These are phyloP conservation scores for Chrysoporthe cubensis DNA, from an alignment of 2,329 filamentous ascomycete genomes.

Conservation along the genomic window DNA sequence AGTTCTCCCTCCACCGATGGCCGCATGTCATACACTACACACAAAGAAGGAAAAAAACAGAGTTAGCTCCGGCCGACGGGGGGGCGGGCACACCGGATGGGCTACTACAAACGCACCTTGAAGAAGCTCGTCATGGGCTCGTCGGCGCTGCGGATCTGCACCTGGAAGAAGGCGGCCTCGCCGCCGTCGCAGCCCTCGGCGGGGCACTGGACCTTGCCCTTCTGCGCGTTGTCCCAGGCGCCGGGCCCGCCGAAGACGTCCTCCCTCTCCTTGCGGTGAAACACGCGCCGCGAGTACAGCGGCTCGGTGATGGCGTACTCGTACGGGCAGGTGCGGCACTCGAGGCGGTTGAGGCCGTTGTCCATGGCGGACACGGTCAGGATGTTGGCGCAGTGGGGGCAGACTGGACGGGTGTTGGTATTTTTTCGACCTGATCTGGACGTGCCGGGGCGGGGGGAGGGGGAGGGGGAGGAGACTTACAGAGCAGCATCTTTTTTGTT, in stretches of 20 bases:
- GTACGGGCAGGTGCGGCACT: conserved; percentile 95
- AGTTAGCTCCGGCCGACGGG: conserved; percentile 26
- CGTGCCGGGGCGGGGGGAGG: background rate
- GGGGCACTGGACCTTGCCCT: conserved; percentile 80
- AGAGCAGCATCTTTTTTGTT: conserved; percentile 63
- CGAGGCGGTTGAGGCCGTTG: conserved; percentile 76
- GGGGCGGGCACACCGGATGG: background rate
- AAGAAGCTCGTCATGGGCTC: conserved; percentile 98
- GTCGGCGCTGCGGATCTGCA: conserved; percentile 97
- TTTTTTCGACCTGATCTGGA: background rate
- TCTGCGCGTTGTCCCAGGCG: conserved; percentile 90
- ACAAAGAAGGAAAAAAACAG: too few relatives aligned
- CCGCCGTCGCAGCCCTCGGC: conserved; percentile 78
- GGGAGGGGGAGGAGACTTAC: conserved; percentile 46
- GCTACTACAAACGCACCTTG: conserved; percentile 62
- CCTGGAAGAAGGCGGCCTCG: conserved; percentile 91
- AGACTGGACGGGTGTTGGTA: conserved; percentile 57
- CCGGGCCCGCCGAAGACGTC: conserved; percentile 87
- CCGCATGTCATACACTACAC: conserved; percentile 71
- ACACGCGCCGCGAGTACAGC: conserved; percentile 81
- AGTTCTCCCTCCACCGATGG: conserved; percentile 70
- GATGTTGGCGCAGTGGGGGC: conserved; percentile 82
- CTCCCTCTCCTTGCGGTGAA: conserved; percentile 85
- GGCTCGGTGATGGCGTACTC: conserved; percentile 79
- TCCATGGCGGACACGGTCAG: conserved; percentile 70